These are phyloP conservation scores for Dendryphion nanum DNA, from an alignment of 2,329 filamentous ascomycete species.

Conservation along the genomic window DNA sequence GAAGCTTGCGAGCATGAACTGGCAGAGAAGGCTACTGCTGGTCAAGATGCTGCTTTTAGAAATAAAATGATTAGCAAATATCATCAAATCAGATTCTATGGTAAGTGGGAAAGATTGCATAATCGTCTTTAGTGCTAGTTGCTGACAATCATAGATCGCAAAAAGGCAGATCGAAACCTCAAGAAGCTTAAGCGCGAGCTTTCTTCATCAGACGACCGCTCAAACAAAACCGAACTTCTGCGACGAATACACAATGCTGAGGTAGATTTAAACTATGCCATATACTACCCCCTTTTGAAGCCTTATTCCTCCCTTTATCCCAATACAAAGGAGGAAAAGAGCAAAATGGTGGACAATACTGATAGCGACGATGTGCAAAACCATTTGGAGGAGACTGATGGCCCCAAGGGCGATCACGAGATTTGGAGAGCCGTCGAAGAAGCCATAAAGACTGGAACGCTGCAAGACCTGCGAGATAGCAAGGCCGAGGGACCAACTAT, in stretches of 20 bases:
- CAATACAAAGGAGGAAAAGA: slow-evolving; percentile 20
- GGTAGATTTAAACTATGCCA: slow-evolving; percentile 73
- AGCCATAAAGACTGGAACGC: slow-evolving; percentile 58
- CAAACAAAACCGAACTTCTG: slow-evolving; percentile 53
- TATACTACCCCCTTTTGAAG: slow-evolving; percentile 69
- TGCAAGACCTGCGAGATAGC: slow-evolving; percentile 59
- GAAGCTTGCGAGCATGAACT: slow-evolving; percentile 65
- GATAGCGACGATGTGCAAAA: slow-evolving; percentile 23
- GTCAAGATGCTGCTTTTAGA: slow-evolving; percentile 60
- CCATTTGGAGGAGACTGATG: slow-evolving; percentile 38
- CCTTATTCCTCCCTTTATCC: slow-evolving; percentile 63
- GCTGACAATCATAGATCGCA: slow-evolving; percentile 54
- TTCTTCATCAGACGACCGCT: slow-evolving; percentile 47
- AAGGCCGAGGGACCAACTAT: slow-evolving; percentile 19
- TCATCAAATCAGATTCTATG: slow-evolving; percentile 83
- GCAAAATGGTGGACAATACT: slow-evolving; percentile 16
- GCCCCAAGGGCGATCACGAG: slow-evolving; percentile 51
- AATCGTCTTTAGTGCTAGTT: background rate
- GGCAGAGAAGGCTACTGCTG: slow-evolving; percentile 37
- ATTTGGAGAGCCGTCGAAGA: slow-evolving; percentile 69
- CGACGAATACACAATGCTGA: slow-evolving; percentile 65
- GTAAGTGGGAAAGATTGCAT: slow-evolving; percentile 45
- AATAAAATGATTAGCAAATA: slow-evolving; percentile 74
- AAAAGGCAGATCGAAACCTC: slow-evolving; percentile 67
- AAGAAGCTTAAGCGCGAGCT: slow-evolving; percentile 65